Percentiles rank a stretch among this genome's conserved stretches.
These are phyloP conservation scores for Dendrobium huoshanense DNA, from an alignment of 106 monocot species.

Conservation along the genomic window DNA sequence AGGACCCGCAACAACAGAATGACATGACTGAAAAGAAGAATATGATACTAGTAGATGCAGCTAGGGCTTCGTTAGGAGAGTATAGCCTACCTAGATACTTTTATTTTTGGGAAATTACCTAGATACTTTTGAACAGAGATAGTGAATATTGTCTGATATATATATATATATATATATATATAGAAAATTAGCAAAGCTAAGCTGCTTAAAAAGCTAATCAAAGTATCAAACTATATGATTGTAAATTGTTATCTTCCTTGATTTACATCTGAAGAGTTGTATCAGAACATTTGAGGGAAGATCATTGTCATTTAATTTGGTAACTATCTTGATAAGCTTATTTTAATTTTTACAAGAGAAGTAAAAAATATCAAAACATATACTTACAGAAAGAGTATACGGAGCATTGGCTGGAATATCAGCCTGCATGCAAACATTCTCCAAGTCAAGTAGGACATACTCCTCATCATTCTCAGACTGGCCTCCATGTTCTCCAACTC, in stretches of 20 bases:
- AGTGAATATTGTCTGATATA: no score
- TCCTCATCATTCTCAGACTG: constrained; percentile 29
- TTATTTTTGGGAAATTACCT: no score
- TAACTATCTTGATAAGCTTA: background rate
- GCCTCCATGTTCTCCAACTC: background rate
- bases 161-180: no score
- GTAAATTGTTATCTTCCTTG: background rate
- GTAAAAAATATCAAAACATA: background rate
- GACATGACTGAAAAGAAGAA: no score
- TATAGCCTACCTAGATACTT: no score
- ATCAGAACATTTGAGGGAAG: background rate
- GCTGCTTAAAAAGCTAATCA: background rate
- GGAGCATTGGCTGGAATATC: constrained; percentile 50
- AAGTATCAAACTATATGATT: background rate
- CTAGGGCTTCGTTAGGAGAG: no score
- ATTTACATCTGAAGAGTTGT: background rate
- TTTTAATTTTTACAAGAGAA: background rate
- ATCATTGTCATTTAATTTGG: background rate
- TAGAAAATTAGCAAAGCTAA: background rate
- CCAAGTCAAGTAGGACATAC: constrained; percentile 51
- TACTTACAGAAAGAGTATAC: constrained; percentile 59
- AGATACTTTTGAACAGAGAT: no score
- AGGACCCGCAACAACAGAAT: no score
- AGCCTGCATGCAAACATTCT: constrained; percentile 31
- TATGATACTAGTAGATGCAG: no score